phyloP scores from a whole-genome alignment of 2,329 filamentous ascomycete genomes.

The Thielaviopsis populi region DNA sequence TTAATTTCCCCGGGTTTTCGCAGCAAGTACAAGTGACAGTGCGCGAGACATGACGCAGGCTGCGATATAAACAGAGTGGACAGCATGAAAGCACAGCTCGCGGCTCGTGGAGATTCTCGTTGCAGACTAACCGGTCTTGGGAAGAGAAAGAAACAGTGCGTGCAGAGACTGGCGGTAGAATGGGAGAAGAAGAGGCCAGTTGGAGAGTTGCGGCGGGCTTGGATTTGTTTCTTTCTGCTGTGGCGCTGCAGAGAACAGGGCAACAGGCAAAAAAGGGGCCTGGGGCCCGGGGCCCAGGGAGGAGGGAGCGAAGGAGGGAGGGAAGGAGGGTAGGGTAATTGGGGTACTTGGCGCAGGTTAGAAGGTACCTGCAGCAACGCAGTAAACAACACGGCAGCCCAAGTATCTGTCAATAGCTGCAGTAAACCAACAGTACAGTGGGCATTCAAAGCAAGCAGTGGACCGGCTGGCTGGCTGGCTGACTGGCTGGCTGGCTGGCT shows the following conservation, averaged over 20 bases:
- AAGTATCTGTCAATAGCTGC: background rate
- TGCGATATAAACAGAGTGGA: background rate
- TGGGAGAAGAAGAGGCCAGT: background rate
- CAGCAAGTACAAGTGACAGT: background rate
- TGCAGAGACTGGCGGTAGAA: too few relatives aligned
- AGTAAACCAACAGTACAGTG: background rate
- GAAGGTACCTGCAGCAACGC: background rate
- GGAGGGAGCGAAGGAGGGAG: too few relatives aligned
- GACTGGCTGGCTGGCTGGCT: too few relatives aligned
- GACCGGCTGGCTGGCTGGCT: too few relatives aligned
- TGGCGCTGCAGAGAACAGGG: too few relatives aligned
- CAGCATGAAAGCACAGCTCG: background rate
- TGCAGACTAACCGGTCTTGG: background rate
- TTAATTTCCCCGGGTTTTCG: background rate
- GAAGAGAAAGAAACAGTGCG: too few relatives aligned
- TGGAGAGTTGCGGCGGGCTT: background rate
- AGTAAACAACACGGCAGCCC: background rate
- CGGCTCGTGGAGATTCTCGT: background rate
- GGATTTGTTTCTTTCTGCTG: background rate
- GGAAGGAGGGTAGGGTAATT: too few relatives aligned
- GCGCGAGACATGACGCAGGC: background rate
- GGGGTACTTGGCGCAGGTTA: background rate
- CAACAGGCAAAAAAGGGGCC: too few relatives aligned
- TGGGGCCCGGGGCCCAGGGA: too few relatives aligned
- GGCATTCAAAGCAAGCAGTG: too few relatives aligned